A percentile compares a stretch with the other conserved stretches of the same genome.
phyloP scores from a whole-genome alignment of 192 early-diverging fungal genomes.

The Umbelopsis vinacea region DNA sequence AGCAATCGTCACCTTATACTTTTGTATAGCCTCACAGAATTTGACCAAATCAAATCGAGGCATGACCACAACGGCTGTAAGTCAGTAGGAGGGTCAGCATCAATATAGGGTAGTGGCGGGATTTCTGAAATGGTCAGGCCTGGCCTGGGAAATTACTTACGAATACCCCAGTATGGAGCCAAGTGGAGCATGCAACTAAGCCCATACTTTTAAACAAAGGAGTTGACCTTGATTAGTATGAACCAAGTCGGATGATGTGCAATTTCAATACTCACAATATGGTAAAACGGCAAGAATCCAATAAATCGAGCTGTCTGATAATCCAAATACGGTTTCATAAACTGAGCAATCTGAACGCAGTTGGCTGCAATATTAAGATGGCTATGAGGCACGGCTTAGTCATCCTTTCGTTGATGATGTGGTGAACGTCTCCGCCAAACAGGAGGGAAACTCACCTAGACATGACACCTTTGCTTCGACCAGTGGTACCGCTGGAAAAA shows the following conservation, averaged over 20 bases:
- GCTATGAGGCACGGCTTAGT: not conserved
- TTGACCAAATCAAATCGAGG: conserved; percentile 72
- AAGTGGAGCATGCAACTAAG: conserved; percentile 56
- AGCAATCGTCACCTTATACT: conserved; percentile 70
- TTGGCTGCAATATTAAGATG: not conserved
- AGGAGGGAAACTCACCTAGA: conserved; percentile 28
- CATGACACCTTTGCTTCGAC: conserved; percentile 44
- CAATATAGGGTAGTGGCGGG: conserved; percentile 29
- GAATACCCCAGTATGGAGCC: conserved; percentile 38
- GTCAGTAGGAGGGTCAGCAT: conserved; percentile 39
- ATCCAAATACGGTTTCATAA: not conserved
- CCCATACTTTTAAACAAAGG: conserved; percentile 42
- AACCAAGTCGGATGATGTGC: not conserved
- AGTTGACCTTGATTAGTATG: not conserved
- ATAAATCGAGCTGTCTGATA: conserved; percentile 26
- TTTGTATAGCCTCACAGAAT: conserved; percentile 69
- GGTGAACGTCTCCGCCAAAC: too few species aligned
- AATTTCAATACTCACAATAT: conserved; percentile 40
- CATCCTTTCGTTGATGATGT: not conserved
- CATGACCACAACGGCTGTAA: conserved; percentile 69
- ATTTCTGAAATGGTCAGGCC: conserved; percentile 23
- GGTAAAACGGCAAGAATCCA: conserved; percentile 77
- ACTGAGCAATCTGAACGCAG: conserved; percentile 2
- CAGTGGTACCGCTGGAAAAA: conserved; percentile 43
- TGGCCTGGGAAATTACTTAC: not conserved